A percentile compares a stretch with the other conserved stretches of the same genome.
Evolutionary conservation across 2,329 filamentous ascomycete species (phyloP).

Genomic region (Trichophyton rubrum): DNA sequence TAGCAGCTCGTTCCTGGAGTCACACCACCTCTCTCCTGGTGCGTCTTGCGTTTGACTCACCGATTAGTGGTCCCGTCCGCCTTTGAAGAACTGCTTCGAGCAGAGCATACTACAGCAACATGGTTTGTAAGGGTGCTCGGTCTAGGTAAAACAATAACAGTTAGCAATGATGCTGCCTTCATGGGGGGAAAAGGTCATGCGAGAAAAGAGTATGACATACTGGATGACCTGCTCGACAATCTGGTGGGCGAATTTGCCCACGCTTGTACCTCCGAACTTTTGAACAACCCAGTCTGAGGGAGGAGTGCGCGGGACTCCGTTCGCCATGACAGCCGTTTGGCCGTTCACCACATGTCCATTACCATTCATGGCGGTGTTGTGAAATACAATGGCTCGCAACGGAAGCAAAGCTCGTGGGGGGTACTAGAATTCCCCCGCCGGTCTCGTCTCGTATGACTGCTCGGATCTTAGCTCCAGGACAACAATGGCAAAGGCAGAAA

Average conservation of each 20-base stretch:
- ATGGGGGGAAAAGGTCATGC: neutral
- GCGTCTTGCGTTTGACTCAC: slow-evolving; percentile 41
- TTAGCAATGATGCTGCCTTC: neutral
- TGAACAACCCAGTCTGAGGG: slow-evolving; percentile 62
- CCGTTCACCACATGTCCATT: slow-evolving; percentile 14
- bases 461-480: neutral
- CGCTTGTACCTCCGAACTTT: slow-evolving; percentile 90
- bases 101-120: slow-evolving; percentile 90
- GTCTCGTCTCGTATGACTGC: neutral
- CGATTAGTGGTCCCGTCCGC: slow-evolving; percentile 88
- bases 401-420: neutral
- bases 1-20: neutral
- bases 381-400: neutral
- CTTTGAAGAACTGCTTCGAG: slow-evolving; percentile 87
- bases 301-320: slow-evolving; percentile 14
- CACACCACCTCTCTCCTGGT: neutral
- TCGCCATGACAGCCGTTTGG: slow-evolving; percentile 12
- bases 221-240: slow-evolving; percentile 60
- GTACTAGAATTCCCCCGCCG: neutral
- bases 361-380: slow-evolving; percentile 9
- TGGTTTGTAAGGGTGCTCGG: slow-evolving; percentile 53
- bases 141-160: slow-evolving; percentile 26
- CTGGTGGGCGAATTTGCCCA: slow-evolving; percentile 80
- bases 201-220: slow-evolving; percentile 26
- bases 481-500: neutral